Evolutionary conservation across 148 eudicot genomes (phyloP).

Genomic region (Fallopia convolvulus): DNA sequence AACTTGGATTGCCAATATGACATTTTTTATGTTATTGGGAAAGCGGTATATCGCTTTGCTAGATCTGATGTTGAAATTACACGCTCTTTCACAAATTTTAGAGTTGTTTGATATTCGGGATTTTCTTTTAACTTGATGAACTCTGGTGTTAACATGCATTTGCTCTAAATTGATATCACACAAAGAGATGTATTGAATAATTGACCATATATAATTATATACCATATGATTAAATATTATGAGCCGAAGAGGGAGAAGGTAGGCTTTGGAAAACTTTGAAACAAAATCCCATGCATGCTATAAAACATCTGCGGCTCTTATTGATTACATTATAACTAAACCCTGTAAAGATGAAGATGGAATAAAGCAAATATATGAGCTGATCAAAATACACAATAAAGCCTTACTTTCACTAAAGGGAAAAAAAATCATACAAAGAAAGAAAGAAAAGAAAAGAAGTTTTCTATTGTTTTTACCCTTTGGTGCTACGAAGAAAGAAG

Average conservation of each 20-base stretch:
- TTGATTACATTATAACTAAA: not conserved
- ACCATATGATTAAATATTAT: not conserved
- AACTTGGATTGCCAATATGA: too few relatives aligned
- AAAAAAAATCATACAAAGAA: not conserved
- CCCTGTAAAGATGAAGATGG: slow-evolving; percentile 2
- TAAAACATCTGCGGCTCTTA: not conserved
- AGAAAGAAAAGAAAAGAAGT: not conserved
- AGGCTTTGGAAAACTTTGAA: not conserved
- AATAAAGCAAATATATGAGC: not conserved
- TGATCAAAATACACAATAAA: not conserved
- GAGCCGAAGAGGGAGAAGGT: not conserved
- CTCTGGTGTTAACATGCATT: too few relatives aligned
- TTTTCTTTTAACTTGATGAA: too few relatives aligned
- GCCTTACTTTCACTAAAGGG: not conserved
- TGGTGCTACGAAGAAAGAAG: slow-evolving; percentile 1
- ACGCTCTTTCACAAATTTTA: too few relatives aligned
- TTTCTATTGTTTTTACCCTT: not conserved
- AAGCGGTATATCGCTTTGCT: too few relatives aligned
- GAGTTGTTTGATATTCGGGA: too few relatives aligned
- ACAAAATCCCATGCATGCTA: not conserved
- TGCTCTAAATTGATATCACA: too few relatives aligned
- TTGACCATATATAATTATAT: not conserved
- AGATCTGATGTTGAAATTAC: too few relatives aligned
- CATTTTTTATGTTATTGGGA: too few relatives aligned
- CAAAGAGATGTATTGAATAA: not conserved